A percentile compares a stretch with the other conserved stretches of the same genome.
Evolutionary conservation across 805 yeast genomes (phyloP).

Genomic region (Saccharomycopsis fibuligera): DNA sequence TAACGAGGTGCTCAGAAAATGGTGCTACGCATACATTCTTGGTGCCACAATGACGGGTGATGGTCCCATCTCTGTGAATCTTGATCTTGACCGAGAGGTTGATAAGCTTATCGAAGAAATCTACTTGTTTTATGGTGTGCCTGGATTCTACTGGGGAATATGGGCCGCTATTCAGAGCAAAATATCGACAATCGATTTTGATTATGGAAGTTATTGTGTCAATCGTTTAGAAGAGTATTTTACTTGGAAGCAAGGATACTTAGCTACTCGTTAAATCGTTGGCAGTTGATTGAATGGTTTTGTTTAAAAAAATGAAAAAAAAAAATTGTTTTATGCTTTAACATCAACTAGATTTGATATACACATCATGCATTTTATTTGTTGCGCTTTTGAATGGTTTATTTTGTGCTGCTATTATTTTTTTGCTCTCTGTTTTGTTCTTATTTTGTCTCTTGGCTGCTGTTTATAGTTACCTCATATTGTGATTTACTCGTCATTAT

Average conservation of each 20-base stretch:
- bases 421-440: too few species aligned
- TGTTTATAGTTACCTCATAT: too few species aligned
- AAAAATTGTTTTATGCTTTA: too few species aligned
- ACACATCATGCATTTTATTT: too few species aligned
- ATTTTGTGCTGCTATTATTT: too few species aligned
- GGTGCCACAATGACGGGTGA: neutral
- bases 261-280: neutral
- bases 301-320: neutral
- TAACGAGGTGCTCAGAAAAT: constrained; percentile 42
- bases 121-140: constrained; percentile 60
- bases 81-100: constrained; percentile 28
- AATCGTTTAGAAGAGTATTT: constrained; percentile 61
- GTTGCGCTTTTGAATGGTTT: too few species aligned
- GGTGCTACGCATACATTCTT: constrained; percentile 55
- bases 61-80: neutral
- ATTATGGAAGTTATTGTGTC: constrained; percentile 55
- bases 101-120: constrained; percentile 49
- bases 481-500: too few species aligned
- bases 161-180: constrained; percentile 75
- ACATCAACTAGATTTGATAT: too few species aligned
- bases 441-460: too few species aligned
- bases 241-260: constrained; percentile 60
- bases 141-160: constrained; percentile 81
- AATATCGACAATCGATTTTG: constrained; percentile 66
- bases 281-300: too few species aligned